Conservation (phyloP, 2,329 filamentous ascomycete species). For the Arthrobotrys megalospora region DNA sequence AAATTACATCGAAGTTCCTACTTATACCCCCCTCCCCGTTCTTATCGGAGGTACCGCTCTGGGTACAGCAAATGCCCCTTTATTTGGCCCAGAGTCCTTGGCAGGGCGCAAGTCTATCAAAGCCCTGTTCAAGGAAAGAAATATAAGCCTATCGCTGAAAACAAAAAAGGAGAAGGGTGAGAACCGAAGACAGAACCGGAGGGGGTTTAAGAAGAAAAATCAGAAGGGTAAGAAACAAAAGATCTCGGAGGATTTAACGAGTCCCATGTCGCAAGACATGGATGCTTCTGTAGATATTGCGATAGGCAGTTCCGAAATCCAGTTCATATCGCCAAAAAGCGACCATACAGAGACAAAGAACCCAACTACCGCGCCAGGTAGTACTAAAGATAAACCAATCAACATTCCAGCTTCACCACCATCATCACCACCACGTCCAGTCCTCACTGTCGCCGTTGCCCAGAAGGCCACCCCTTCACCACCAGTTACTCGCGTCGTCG, state of each 20-base stretch:
- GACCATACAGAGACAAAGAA: neutral
- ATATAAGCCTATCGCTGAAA: neutral
- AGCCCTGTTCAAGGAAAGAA: neutral
- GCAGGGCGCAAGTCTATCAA: neutral
- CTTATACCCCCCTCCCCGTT: conserved; percentile 10
- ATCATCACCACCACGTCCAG: too few species aligned
- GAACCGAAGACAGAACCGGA: neutral
- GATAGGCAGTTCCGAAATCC: neutral
- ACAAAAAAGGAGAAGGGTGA: neutral
- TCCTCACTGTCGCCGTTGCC: too few species aligned
- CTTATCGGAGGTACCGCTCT: conserved; percentile 2
- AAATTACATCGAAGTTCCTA: neutral
- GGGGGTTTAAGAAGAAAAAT: neutral
- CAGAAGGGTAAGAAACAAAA: too few species aligned
- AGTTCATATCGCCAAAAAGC: neutral
- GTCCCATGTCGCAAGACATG: too few species aligned
- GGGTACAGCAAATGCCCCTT: neutral
- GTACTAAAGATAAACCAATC: too few species aligned
- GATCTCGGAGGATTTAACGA: too few species aligned
- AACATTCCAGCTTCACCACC: too few species aligned
- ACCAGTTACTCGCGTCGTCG: too few species aligned
- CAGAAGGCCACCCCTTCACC: too few species aligned
- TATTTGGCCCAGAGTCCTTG: neutral
- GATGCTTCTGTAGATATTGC: too few species aligned
- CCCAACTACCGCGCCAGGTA: too few species aligned